Evolutionary conservation across 768 basidiomycete genomes (phyloP).

Genomic region (Pleurotus ostreatus): DNA sequence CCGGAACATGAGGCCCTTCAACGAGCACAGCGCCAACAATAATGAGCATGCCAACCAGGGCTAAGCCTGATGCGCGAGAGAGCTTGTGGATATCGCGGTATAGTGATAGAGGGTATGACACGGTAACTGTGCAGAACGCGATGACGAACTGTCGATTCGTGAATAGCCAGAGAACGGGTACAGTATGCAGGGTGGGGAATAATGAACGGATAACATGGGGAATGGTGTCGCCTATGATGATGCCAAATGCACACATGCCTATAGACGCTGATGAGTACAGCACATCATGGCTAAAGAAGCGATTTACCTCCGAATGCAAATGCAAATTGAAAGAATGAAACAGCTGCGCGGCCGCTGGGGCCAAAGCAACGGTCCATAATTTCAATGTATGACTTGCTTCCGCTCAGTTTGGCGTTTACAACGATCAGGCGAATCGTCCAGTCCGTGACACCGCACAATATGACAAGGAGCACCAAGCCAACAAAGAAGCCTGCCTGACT

Average conservation of each 20-base stretch:
- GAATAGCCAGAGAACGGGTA: slow-evolving; percentile 74
- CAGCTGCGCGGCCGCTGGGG: slow-evolving; percentile 82
- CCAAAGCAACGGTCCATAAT: slow-evolving; percentile 96
- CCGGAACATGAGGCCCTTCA: slow-evolving; percentile 72
- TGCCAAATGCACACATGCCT: slow-evolving; percentile 98
- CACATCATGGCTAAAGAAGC: slow-evolving; percentile 6
- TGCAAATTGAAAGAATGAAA: slow-evolving; percentile 95
- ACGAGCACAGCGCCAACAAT: slow-evolving; percentile 86
- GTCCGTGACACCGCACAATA: slow-evolving; percentile 83
- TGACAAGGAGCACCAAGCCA: slow-evolving; percentile 77
- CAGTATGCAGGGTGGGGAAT: slow-evolving; percentile 65
- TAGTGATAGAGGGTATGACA: slow-evolving; percentile 93
- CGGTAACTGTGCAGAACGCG: slow-evolving; percentile 75
- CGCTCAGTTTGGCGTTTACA: slow-evolving; percentile 92
- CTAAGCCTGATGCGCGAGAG: slow-evolving; percentile 86
- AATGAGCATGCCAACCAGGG: slow-evolving; percentile 88
- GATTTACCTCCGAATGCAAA: slow-evolving; percentile 91
- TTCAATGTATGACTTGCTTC: slow-evolving; percentile 87
- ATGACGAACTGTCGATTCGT: slow-evolving; percentile 89
- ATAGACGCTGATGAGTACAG: slow-evolving; percentile 7
- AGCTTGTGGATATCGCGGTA: slow-evolving; percentile 98
- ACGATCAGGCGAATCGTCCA: slow-evolving; percentile 98
- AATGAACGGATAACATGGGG: slow-evolving; percentile 88
- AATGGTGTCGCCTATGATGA: slow-evolving; percentile 97
- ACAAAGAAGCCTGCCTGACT: slow-evolving; percentile 92